Evolutionary conservation across 2,329 filamentous ascomycete species (phyloP).

Genomic region (Neofusicoccum parvum): DNA sequence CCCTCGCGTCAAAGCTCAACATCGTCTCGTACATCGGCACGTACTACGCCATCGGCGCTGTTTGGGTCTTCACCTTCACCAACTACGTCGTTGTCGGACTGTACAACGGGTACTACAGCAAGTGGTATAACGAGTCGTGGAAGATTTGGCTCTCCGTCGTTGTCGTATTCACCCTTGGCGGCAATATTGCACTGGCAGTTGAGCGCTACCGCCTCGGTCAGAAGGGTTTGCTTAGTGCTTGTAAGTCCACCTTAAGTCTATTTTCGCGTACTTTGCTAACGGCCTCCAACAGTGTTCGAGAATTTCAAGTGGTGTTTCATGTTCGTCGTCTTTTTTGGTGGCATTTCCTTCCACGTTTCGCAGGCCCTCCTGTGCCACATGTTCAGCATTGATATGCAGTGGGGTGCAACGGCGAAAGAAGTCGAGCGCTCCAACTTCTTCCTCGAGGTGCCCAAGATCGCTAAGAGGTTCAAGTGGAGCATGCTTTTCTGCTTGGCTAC

Average conservation of each 20-base stretch:
- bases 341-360: conserved; percentile 25
- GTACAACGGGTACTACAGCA: conserved; percentile 57
- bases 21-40: conserved; percentile 72
- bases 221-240: conserved; percentile 1
- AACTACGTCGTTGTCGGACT: conserved; percentile 75
- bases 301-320: conserved; percentile 26
- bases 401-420: conserved; percentile 23
- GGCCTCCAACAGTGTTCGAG: conserved; percentile 20
- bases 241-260: not conserved
- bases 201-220: conserved; percentile 17
- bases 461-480: conserved; percentile 18
- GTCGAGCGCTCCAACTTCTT: conserved; percentile 21
- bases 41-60: conserved; percentile 70
- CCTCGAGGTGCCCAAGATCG: conserved; percentile 16
- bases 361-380: conserved; percentile 24
- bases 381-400: conserved; percentile 24
- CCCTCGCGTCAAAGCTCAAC: conserved; percentile 67
- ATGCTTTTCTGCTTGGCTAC: conserved; percentile 7
- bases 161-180: conserved; percentile 9
- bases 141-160: conserved; percentile 20
- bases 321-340: conserved; percentile 26
- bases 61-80: conserved; percentile 65
- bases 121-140: conserved; percentile 20
- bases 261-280: not conserved
- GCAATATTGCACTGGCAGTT: conserved; percentile 11